Percentiles rank a stretch among this genome's conserved stretches.
Evolutionary conservation across 352 stramenopile species (phyloP).

Genomic region (Phytopythium oedochilum): DNA sequence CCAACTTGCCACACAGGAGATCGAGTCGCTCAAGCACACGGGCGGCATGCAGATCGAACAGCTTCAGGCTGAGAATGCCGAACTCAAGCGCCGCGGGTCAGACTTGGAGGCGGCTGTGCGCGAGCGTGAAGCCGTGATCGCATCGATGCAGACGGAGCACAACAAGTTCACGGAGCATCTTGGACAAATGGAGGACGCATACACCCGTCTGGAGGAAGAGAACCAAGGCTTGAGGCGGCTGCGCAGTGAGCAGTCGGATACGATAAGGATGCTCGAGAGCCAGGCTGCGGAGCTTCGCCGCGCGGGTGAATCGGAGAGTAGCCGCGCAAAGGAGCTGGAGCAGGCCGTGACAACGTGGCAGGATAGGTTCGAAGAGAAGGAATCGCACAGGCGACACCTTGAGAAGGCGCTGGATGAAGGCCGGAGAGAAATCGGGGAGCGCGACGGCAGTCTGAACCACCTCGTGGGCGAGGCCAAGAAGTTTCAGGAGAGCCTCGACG

Average conservation of each 20-base stretch:
- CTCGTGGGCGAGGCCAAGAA: constrained; percentile 39
- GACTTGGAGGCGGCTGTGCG: constrained; percentile 48
- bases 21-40: constrained; percentile 42
- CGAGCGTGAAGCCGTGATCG: constrained; percentile 32
- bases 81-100: constrained; percentile 37
- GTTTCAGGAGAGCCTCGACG: constrained; percentile 37
- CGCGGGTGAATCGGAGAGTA: constrained; percentile 27
- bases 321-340: constrained; percentile 27
- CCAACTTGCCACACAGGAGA: constrained; percentile 42
- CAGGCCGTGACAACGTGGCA: constrained; percentile 32
- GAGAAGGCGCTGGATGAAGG: constrained; percentile 21
- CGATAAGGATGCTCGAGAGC: constrained; percentile 31
- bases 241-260: constrained; percentile 24
- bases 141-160: constrained; percentile 33
- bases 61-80: constrained; percentile 36
- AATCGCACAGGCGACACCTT: constrained; percentile 21
- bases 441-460: constrained; percentile 25
- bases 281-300: constrained; percentile 41
- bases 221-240: constrained; percentile 42
- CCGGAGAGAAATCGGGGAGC: constrained; percentile 29
- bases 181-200: constrained; percentile 42
- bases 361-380: constrained; percentile 28
- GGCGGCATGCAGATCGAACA: constrained; percentile 51
- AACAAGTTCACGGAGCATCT: constrained; percentile 32
- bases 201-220: constrained; percentile 27